Evolutionary conservation across 1,284 basidiomycete genomes (phyloP), one percentile per base, ranked within the genome.

Genomic region (Exsudoporus floridanus): DNA sequence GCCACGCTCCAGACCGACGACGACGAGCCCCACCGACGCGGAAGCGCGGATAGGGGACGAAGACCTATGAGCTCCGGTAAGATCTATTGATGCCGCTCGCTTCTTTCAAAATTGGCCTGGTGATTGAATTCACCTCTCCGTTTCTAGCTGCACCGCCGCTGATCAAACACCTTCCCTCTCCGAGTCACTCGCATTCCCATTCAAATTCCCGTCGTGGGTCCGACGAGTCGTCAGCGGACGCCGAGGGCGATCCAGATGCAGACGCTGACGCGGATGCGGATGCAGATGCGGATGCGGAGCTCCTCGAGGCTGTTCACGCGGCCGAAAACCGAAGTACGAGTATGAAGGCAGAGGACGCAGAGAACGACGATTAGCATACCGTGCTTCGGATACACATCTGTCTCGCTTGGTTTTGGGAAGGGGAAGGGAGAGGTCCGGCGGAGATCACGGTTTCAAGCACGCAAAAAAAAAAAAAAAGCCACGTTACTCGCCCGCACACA

Each of bases 231-330:
- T 65, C 58, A 1, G 64, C 60, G 19, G 66, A 68, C n/a, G 60
- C 65, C 23, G 66, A 70, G 31, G 63, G 62, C 19, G 64, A 70
- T 44, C 55, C 58, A 27, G 73, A 69, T 52, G 69, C 61, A 7
- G 74, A 73, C 12, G 70, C 46, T n/a, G 73, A 74, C 38, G 61
- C 53, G 0, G 65, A 68, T 35, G 67, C 63, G 2, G 72, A 67
- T 23, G 66, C 64, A 3, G 70, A 68, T 33, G 68, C 60, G 7
- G 73, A 74, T 14, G 69, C 60, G 25, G 77, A 77, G 14, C 59
- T 78, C 33, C 62, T 77, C 23, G 75, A 76, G 51, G 76, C 76
- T 41, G 76, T 75, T 0, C 73, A 76, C 53, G 74, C 76, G 27
- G 71, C 73, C 2, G 76, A 77, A 56, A 73, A 66, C 35, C 44